A percentile compares a stretch with the other conserved stretches of the same genome.
Conservation (phyloP, 2,329 filamentous ascomycete genomes). For the Aspergillus fumigatiaffinis region DNA sequence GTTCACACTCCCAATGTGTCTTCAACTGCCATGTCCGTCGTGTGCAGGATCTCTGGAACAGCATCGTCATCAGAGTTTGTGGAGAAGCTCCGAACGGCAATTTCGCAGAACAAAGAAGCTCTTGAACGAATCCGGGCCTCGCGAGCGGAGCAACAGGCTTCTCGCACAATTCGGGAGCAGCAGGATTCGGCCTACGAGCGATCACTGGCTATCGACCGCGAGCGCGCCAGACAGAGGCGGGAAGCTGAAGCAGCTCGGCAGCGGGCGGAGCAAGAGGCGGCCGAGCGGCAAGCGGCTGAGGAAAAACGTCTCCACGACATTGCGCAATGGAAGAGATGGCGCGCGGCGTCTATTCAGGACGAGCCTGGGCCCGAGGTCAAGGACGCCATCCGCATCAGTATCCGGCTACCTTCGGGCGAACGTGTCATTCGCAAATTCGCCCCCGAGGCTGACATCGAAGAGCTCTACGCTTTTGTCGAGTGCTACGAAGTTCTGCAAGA, state of each 20-base stretch:
- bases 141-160: constrained; percentile 73
- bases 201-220: constrained; percentile 80
- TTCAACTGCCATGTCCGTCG: constrained; percentile 83
- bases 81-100: constrained; percentile 67
- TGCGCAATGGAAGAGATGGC: constrained; percentile 76
- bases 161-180: constrained; percentile 75
- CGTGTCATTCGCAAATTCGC: constrained; percentile 74
- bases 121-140: constrained; percentile 71
- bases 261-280: constrained; percentile 62
- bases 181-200: constrained; percentile 94
- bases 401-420: constrained; percentile 62
- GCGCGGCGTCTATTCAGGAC: constrained; percentile 60
- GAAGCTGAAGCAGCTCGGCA: constrained; percentile 68
- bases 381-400: constrained; percentile 67
- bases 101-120: constrained; percentile 71
- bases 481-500: constrained; percentile 67
- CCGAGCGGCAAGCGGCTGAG: constrained; percentile 60
- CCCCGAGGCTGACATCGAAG: constrained; percentile 68
- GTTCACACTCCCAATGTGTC: constrained; percentile 83
- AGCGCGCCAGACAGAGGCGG: constrained; percentile 70
- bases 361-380: constrained; percentile 65
- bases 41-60: constrained; percentile 72
- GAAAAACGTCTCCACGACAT: constrained; percentile 53
- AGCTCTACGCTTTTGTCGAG: constrained; percentile 94
- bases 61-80: constrained; percentile 68